phyloP scores from a whole-genome alignment of 441 rosid species.

The Adansonia madagascariensis region DNA sequence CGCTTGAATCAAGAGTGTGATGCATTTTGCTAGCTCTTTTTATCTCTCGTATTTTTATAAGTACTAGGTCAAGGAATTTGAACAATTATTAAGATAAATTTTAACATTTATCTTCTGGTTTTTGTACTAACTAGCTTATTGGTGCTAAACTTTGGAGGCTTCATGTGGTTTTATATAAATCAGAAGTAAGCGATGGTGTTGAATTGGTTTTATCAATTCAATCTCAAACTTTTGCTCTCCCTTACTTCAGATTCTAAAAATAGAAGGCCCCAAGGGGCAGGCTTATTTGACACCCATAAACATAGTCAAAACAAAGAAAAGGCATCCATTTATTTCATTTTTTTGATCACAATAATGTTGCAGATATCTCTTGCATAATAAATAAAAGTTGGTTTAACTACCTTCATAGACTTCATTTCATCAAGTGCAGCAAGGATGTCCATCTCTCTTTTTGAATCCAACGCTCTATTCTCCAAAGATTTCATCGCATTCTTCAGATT shows the following conservation, averaged over 20 bases:
- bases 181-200: not conserved
- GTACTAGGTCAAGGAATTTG: too few relatives aligned
- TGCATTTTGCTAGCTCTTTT: not conserved
- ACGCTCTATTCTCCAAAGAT: conserved; percentile 76
- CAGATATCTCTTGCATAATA: not conserved
- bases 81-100: too few relatives aligned
- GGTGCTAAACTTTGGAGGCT: too few relatives aligned
- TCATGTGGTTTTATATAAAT: too few relatives aligned
- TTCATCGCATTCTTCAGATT: conserved; percentile 90
- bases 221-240: not conserved
- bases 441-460: conserved; percentile 93
- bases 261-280: too few relatives aligned
- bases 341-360: not conserved
- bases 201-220: not conserved
- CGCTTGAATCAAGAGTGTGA: not conserved
- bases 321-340: not conserved
- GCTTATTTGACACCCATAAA: not conserved
- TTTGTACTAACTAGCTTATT: too few relatives aligned
- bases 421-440: conserved; percentile 88
- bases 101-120: too few relatives aligned
- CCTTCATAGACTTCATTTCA: conserved; percentile 90
- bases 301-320: not conserved
- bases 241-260: too few relatives aligned
- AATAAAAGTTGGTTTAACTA: not conserved
- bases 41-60: too few relatives aligned